Conservation (phyloP, 805 yeast genomes). For the Kluyveromyces dobzhanskii region DNA sequence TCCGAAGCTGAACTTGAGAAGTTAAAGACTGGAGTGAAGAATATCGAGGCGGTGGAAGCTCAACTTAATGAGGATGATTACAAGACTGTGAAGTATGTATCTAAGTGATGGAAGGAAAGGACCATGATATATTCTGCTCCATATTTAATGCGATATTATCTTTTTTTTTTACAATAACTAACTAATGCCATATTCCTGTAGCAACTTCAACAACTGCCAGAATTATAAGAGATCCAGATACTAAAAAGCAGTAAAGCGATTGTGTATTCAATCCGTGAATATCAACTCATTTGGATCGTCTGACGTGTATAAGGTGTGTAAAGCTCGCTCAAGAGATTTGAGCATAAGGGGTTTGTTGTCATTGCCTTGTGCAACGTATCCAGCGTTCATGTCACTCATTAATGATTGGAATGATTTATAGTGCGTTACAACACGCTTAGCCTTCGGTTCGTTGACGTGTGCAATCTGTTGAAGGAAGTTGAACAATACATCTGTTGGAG, state of each 20-base stretch:
- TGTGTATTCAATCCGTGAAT: slow-evolving; percentile 4
- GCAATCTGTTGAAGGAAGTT: slow-evolving; percentile 50
- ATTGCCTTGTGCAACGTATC: slow-evolving; percentile 32
- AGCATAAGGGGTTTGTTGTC: slow-evolving; percentile 42
- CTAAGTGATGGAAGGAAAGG: slow-evolving; percentile 8
- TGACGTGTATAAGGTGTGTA: slow-evolving; percentile 41
- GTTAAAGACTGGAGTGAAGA: slow-evolving; percentile 31
- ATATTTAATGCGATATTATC: no score
- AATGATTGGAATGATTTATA: slow-evolving; percentile 34
- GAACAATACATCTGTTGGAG: slow-evolving; percentile 37
- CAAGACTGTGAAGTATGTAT: slow-evolving; percentile 40
- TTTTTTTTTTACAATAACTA: slow-evolving; percentile 2
- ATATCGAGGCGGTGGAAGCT: slow-evolving; percentile 37
- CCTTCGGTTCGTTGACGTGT: slow-evolving; percentile 44
- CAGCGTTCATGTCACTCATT: slow-evolving; percentile 23
- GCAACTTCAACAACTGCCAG: neutral
- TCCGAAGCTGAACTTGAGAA: slow-evolving; percentile 33
- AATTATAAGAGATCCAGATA: neutral
- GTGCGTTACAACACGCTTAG: slow-evolving; percentile 36
- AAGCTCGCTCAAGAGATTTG: slow-evolving; percentile 40
- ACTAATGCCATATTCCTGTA: neutral
- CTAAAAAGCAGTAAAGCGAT: neutral
- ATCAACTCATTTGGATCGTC: slow-evolving; percentile 39
- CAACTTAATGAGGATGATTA: slow-evolving; percentile 48
- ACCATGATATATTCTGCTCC: no score